A percentile compares a stretch with the other conserved stretches of the same genome.
These are phyloP conservation scores for Corchorus olitorius DNA, from an alignment of 345 rosid species.

Conservation along the genomic window DNA sequence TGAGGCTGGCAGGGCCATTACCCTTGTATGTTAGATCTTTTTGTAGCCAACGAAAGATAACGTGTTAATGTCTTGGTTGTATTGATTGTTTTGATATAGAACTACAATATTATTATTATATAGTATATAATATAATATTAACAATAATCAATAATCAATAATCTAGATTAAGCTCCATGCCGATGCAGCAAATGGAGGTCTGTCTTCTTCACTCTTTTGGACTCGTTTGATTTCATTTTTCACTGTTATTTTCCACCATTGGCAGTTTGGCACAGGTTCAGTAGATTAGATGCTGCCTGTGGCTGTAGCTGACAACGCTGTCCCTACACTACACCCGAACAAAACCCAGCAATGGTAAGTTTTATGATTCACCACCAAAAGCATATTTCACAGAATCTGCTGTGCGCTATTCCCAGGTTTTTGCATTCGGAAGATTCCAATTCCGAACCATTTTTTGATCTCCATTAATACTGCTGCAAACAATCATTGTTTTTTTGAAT, in stretches of 20 bases:
- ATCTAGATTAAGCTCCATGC: not conserved
- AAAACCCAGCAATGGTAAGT: no score
- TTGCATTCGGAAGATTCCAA: no score
- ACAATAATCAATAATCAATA: not conserved
- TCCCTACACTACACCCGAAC: no score
- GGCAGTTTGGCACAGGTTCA: not conserved
- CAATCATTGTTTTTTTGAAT: no score
- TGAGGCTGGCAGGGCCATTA: not conserved
- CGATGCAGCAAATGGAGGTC: not conserved
- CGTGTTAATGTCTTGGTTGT: not conserved
- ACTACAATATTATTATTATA: not conserved
- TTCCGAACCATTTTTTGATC: no score
- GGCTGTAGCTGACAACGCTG: no score
- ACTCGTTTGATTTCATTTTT: constrained; percentile 10
- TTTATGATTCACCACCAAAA: no score
- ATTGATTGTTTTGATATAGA: not conserved
- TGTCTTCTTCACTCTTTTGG: not conserved
- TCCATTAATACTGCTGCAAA: no score
- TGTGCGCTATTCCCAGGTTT: no score
- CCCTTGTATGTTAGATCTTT: not conserved
- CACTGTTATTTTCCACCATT: not conserved
- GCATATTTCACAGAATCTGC: no score
- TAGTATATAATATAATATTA: no score
- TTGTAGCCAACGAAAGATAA: not conserved
- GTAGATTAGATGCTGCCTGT: no score